A percentile compares a stretch with the other conserved stretches of the same genome.
Conservation (phyloP, 164 flowering plant genomes). For the Magnolia kwangsiensis region DNA sequence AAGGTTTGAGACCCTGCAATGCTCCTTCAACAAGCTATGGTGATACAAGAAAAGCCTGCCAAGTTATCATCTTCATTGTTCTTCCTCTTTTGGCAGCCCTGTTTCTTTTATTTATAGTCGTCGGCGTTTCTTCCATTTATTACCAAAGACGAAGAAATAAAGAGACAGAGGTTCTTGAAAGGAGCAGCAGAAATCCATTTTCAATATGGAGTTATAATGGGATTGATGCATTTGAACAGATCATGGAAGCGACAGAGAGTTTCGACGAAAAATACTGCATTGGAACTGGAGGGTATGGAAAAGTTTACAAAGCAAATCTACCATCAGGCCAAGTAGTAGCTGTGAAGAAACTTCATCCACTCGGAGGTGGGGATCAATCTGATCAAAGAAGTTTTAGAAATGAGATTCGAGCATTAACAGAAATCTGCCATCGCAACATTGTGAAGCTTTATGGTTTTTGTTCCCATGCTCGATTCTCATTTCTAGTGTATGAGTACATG, state of each 20-base stretch:
- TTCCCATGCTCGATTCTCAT: neutral
- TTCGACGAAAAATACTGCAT: slow-evolving; percentile 45
- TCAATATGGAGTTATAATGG: slow-evolving; percentile 51
- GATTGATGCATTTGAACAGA: slow-evolving; percentile 42
- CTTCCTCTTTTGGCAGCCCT: neutral
- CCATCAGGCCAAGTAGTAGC: slow-evolving; percentile 44
- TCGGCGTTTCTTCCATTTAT: neutral
- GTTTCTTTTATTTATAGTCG: neutral
- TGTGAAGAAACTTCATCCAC: slow-evolving; percentile 39
- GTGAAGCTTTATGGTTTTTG: slow-evolving; percentile 21
- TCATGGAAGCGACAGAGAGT: slow-evolving; percentile 46
- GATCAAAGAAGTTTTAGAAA: slow-evolving; percentile 3
- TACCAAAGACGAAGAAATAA: neutral
- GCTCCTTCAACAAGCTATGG: neutral
- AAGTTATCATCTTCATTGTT: neutral
- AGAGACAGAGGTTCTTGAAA: neutral
- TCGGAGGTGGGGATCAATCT: slow-evolving; percentile 13
- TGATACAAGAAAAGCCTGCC: neutral
- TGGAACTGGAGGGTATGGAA: slow-evolving; percentile 64
- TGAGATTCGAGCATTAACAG: slow-evolving; percentile 14
- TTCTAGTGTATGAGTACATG: slow-evolving; percentile 17
- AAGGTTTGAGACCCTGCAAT: slow-evolving; percentile 1
- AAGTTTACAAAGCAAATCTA: slow-evolving; percentile 44
- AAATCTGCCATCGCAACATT: slow-evolving; percentile 21
- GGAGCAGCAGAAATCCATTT: neutral